These are phyloP conservation scores for Beta vulgaris DNA, from an alignment of 148 eudicot genomes.

Conservation along the genomic window DNA sequence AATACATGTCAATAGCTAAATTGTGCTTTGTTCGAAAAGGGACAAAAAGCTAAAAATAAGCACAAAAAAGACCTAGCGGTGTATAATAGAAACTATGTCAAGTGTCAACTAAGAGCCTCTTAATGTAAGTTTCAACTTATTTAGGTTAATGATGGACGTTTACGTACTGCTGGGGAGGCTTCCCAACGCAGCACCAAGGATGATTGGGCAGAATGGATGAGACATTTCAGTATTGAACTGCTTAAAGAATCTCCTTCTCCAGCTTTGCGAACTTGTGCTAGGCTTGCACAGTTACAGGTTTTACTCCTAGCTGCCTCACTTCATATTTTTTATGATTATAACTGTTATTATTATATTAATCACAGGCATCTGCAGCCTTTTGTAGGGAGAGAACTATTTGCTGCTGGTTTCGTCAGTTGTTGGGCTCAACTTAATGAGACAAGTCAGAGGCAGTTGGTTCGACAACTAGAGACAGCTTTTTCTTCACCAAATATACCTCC, in stretches of 20 bases:
- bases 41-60: neutral
- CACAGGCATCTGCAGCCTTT: constrained; percentile 64
- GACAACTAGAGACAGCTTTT: constrained; percentile 92
- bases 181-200: constrained; percentile 99
- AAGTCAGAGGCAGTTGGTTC: constrained; percentile 78
- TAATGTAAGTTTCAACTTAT: neutral
- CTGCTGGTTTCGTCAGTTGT: constrained; percentile 99
- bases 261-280: constrained; percentile 92
- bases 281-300: constrained; percentile 96
- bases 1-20: neutral
- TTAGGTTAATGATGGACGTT: constrained; percentile 82
- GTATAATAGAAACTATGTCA: neutral
- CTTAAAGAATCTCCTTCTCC: constrained; percentile 96
- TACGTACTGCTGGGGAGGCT: constrained; percentile 95
- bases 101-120: neutral
- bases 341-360: no score
- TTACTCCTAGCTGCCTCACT: neutral
- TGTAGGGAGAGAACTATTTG: constrained; percentile 96
- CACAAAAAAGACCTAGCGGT: neutral
- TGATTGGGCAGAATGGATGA: constrained; percentile 99
- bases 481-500: constrained; percentile 98
- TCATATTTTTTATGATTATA: neutral
- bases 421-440: constrained; percentile 87
- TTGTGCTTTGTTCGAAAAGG: neutral
- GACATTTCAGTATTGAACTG: constrained; percentile 96